phyloP scores from a whole-genome alignment of 2,329 filamentous ascomycete species.

The Trichoderma koningiopsis region DNA sequence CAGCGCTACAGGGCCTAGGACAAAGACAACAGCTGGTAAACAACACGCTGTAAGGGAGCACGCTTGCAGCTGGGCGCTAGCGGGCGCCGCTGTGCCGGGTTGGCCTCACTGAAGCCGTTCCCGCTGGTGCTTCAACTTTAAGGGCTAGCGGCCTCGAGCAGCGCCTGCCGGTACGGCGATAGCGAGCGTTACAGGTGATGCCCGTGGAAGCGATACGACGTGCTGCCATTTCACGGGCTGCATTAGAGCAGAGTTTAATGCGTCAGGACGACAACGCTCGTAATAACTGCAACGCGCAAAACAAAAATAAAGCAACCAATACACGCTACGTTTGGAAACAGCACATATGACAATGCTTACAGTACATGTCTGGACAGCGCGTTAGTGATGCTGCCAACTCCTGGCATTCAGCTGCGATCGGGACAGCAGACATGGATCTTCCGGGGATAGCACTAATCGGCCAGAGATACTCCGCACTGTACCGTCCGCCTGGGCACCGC shows the following conservation, averaged over 20 bases:
- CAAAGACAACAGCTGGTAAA: neutral
- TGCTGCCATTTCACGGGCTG: neutral
- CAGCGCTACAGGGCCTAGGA: neutral
- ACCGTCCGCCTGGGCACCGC: neutral
- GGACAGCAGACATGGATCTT: neutral
- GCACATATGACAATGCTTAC: neutral
- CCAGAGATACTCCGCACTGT: neutral
- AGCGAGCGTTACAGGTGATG: neutral
- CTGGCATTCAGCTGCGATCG: neutral
- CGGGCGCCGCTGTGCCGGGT: slow-evolving; percentile 25
- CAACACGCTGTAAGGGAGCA: slow-evolving; percentile 3
- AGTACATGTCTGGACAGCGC: neutral
- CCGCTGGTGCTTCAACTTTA: slow-evolving; percentile 12
- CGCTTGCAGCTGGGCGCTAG: slow-evolving; percentile 14
- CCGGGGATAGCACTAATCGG: neutral
- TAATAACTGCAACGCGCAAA: neutral
- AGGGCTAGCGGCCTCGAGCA: neutral
- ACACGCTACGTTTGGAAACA: neutral
- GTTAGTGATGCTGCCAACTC: neutral
- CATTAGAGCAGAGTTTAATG: neutral
- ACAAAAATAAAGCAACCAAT: neutral
- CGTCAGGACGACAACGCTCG: neutral
- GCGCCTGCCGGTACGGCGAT: neutral
- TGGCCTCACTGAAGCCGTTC: slow-evolving; percentile 21
- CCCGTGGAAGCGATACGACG: neutral